Percentiles rank a stretch among this genome's conserved stretches.
phyloP scores from a whole-genome alignment of 441 rosid species.

The Kokia cookei region DNA sequence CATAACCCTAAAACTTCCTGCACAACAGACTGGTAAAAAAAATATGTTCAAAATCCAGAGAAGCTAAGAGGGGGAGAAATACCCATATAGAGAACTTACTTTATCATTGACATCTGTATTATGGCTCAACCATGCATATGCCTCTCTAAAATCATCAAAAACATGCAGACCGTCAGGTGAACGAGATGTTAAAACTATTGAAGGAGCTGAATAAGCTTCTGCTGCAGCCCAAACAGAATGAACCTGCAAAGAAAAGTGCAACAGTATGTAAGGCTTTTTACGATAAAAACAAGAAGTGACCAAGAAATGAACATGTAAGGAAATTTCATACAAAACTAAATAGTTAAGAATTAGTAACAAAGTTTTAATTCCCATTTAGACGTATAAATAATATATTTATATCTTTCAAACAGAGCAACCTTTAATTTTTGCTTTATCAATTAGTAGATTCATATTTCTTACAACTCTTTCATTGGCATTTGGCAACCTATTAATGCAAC shows the following conservation, averaged over 20 bases:
- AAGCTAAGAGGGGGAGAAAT: neutral
- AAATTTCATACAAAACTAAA: neutral
- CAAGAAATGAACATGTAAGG: neutral
- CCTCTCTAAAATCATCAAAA: constrained; percentile 99
- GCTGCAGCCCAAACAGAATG: constrained; percentile 99
- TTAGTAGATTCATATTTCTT: neutral
- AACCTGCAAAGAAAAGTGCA: constrained; percentile 39
- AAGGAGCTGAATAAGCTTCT: constrained; percentile 99
- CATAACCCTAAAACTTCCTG: neutral
- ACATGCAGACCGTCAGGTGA: constrained; percentile 80
- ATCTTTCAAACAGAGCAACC: neutral
- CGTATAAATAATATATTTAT: neutral
- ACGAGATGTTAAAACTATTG: constrained; percentile 83
- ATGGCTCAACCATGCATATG: constrained; percentile 93
- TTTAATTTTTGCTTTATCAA: neutral
- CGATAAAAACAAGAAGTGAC: neutral
- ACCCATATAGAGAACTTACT: constrained; percentile 36
- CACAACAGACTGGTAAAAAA: neutral
- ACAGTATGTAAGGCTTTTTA: neutral
- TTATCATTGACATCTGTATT: constrained; percentile 98
- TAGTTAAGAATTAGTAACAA: neutral
- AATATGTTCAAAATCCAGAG: neutral
- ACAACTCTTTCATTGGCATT: neutral
- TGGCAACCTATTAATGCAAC: neutral
- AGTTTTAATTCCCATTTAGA: neutral